These are phyloP conservation scores for Herpetomonas muscarum DNA, from an alignment of 208 protist genomes.

Conservation along the genomic window DNA sequence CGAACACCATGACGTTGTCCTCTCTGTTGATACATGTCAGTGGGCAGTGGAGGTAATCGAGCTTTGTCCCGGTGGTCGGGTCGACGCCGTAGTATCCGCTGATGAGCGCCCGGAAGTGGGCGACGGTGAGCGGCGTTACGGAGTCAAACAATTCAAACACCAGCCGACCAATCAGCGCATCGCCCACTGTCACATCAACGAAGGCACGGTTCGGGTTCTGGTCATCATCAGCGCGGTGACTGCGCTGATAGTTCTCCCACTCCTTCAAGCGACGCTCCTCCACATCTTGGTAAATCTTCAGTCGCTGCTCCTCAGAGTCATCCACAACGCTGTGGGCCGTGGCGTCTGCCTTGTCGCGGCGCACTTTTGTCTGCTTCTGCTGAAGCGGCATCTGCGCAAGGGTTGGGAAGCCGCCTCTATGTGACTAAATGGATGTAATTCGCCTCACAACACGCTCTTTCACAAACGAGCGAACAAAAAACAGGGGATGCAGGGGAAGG, in stretches of 20 bases:
- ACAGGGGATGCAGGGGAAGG: too few relatives aligned
- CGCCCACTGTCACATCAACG: conserved; percentile 79
- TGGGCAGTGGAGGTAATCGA: conserved; percentile 74
- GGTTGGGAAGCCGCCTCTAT: too few relatives aligned
- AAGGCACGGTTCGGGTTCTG: conserved; percentile 66
- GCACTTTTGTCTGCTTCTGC: conserved; percentile 10
- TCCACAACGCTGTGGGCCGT: conserved; percentile 1
- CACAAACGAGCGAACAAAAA: too few relatives aligned
- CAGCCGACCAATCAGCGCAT: conserved; percentile 67
- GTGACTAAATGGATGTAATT: too few relatives aligned
- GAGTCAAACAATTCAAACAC: conserved; percentile 88
- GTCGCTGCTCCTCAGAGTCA: conserved; percentile 13
- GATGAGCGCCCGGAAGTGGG: conserved; percentile 85
- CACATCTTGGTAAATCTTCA: conserved; percentile 59
- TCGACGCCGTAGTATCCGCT: conserved; percentile 70
- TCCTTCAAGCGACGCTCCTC: conserved; percentile 83
- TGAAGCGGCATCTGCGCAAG: too few relatives aligned
- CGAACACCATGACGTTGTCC: conserved; percentile 54
- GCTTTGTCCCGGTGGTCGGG: conserved; percentile 37
- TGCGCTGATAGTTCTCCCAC: conserved; percentile 85
- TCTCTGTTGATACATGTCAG: conserved; percentile 54
- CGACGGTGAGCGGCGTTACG: conserved; percentile 77
- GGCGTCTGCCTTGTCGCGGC: conserved; percentile 1
- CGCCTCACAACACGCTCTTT: too few relatives aligned
- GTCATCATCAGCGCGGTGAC: conserved; percentile 72